Evolutionary conservation across 768 basidiomycete species (phyloP).

Genomic region (Pleurotus ostreatus): DNA sequence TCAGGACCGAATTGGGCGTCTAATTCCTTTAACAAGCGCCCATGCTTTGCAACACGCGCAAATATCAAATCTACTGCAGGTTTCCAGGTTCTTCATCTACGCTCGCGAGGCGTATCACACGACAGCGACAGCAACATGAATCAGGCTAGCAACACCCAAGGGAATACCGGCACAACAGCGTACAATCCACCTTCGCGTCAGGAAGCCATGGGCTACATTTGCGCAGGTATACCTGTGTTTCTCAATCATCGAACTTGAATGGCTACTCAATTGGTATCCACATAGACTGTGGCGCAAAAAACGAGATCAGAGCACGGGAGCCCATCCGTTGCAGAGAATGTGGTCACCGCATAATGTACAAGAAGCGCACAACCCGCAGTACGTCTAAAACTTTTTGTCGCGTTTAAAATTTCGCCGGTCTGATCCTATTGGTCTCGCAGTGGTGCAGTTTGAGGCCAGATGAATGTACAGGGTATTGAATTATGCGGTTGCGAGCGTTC

Average conservation of each 20-base stretch:
- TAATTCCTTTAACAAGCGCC: background rate
- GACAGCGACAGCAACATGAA: conserved; percentile 24
- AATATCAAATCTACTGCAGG: background rate
- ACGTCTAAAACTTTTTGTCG: conserved; percentile 25
- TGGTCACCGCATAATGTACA: conserved; percentile 98
- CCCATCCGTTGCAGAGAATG: conserved; percentile 96
- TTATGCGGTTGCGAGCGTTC: background rate
- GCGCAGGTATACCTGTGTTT: conserved; percentile 57
- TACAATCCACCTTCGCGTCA: conserved; percentile 38
- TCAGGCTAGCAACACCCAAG: conserved; percentile 24
- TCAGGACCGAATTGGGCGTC: background rate
- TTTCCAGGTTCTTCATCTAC: no score
- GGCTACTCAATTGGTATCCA: conserved; percentile 11
- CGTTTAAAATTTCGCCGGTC: background rate
- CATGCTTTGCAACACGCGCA: background rate
- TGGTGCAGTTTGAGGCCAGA: conserved; percentile 85
- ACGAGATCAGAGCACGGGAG: conserved; percentile 86
- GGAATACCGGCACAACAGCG: conserved; percentile 10
- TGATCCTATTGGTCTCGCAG: conserved; percentile 27
- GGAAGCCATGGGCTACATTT: conserved; percentile 78
- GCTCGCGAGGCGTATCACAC: no score
- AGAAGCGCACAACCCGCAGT: conserved; percentile 94
- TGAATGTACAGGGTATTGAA: conserved; percentile 9
- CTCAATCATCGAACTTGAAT: conserved; percentile 1
- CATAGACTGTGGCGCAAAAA: conserved; percentile 87